These are phyloP conservation scores for Carex cristatella DNA, from an alignment of 176 grass and related monocot genomes.

Conservation along the genomic window DNA sequence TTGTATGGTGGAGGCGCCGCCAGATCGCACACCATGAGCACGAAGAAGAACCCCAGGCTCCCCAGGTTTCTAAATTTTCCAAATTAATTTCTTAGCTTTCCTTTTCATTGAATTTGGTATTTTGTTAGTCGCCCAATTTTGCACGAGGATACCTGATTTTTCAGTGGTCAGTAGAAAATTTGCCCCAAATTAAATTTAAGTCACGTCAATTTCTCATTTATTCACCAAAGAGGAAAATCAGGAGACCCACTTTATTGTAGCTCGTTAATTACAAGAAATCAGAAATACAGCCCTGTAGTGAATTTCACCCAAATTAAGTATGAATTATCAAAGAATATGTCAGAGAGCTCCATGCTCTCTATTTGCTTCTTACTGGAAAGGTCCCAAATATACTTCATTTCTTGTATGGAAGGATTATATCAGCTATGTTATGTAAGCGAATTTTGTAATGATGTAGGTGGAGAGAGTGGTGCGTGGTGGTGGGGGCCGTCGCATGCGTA, in stretches of 20 bases:
- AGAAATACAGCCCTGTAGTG: background rate
- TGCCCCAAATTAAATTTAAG: background rate
- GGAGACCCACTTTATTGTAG: background rate
- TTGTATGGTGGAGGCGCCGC: slow-evolving; percentile 73
- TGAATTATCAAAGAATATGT: background rate
- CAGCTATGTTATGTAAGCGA: background rate
- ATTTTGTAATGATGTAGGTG: slow-evolving; percentile 27
- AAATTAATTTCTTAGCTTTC: background rate
- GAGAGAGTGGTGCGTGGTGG: slow-evolving; percentile 52
- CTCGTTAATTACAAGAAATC: background rate
- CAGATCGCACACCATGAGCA: slow-evolving; percentile 35
- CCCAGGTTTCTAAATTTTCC: slow-evolving; percentile 30
- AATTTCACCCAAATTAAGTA: background rate
- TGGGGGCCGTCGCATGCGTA: slow-evolving; percentile 62
- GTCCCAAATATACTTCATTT: background rate
- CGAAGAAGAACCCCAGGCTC: slow-evolving; percentile 41
- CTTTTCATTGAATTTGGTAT: background rate
- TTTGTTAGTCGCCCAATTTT: background rate
- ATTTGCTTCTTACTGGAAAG: background rate
- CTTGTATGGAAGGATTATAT: background rate
- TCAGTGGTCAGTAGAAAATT: background rate
- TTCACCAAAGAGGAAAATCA: too few relatives aligned
- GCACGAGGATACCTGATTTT: background rate
- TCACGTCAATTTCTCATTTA: background rate
- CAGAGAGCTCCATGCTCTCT: background rate